Evolutionary conservation across 129 eudicot genomes (phyloP), one percentile per base, ranked within the genome.

Genomic region (Flaveria ramosissima): DNA sequence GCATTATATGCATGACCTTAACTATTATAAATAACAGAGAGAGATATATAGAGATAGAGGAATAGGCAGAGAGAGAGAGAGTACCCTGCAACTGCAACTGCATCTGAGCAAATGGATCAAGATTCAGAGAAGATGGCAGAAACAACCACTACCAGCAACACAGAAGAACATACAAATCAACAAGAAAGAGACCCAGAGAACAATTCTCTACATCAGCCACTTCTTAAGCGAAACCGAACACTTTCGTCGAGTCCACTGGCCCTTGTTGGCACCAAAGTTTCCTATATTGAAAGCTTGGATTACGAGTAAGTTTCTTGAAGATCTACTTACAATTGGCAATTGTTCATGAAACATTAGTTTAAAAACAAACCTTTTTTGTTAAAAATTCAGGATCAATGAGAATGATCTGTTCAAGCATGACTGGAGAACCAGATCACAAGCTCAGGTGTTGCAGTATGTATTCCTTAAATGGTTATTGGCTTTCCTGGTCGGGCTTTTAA

Each of bases 331-430:
- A 68, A 11, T 43, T 19, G 36, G 73, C 32, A 21, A 1, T 1
- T 7, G 2, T 30, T 69, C 36, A 55, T 57, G 26, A 57, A 39
- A 73, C 26, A 56, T 8, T 47, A n/a, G 15, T 36, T 55, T 32
- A 13, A 16, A 76, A 65, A 50, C 45, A 12, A 63, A 12, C 1
- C 7, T 63, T 30, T 51, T n/a, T n/a, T 43, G 1, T 45, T 75
- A 8, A 65, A 47, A 13, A 83, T 79, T 24, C 84, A 94, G 98
- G 88, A 90, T 94, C 64, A 94, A 91, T 77, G 98, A 94, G 85
- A 94, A 94, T 75, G 98, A 94, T 83, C 85, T 94, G 51, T 94
- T 94, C 83, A 94, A 89, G 90, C 98, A 94, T 68, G 97, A 94
- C 52, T 94, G 98, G 98, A 91, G 98, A 87, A 94, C 90, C 83